Evolutionary conservation across 176 grass and related monocot genomes (phyloP).

Genomic region (Poa annua): DNA sequence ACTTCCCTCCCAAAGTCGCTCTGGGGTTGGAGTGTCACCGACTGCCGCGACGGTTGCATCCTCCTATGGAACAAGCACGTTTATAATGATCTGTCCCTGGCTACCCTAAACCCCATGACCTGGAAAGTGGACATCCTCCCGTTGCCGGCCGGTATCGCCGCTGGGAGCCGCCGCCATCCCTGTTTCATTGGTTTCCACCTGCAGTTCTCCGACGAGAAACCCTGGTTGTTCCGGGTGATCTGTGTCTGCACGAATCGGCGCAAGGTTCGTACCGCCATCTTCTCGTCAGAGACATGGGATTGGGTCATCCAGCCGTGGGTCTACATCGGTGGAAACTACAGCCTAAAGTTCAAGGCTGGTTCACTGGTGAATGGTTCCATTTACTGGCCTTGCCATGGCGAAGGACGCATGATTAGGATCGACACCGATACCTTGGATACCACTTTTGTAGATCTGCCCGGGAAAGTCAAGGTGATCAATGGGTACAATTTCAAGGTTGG

Average conservation of each 20-base stretch:
- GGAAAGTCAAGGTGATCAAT: not conserved
- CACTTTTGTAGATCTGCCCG: not conserved
- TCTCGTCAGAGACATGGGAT: not conserved
- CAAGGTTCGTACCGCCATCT: not conserved
- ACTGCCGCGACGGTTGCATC: not conserved
- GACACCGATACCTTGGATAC: not conserved
- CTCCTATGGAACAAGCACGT: not conserved
- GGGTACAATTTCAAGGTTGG: not conserved
- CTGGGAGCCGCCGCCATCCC: not conserved
- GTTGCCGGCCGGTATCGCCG: not conserved
- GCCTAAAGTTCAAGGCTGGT: not conserved
- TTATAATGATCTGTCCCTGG: not conserved
- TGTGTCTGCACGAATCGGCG: not conserved
- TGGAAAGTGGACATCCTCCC: not conserved
- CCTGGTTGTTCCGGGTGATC: not conserved
- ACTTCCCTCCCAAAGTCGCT: not conserved
- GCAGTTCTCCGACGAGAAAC: not conserved
- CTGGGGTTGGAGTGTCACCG: not conserved
- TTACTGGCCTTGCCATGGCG: slow-evolving; percentile 1
- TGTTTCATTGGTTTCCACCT: not conserved
- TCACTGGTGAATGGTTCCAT: not conserved
- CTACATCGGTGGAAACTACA: not conserved
- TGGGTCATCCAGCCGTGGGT: not conserved
- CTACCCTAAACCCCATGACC: not conserved
- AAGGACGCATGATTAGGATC: not conserved